A percentile compares a stretch with the other conserved stretches of the same genome.
Conservation (phyloP, 1,284 basidiomycete genomes). For the Cryptococcus hybrid region DNA sequence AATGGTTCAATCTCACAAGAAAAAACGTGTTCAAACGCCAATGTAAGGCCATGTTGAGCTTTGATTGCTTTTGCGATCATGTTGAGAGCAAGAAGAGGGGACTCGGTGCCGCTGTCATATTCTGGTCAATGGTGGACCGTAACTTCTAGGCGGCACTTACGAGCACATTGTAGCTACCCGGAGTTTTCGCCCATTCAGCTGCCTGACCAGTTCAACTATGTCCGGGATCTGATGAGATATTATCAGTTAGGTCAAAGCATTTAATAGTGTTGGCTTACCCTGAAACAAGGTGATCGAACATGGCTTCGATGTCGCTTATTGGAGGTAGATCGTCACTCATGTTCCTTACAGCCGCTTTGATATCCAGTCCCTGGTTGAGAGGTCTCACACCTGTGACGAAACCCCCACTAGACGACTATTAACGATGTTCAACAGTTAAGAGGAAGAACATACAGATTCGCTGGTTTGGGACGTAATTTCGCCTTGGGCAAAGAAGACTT, state of each 20-base stretch:
- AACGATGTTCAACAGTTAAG: background rate
- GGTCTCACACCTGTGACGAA: constrained; percentile 33
- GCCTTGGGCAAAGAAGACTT: constrained; percentile 50
- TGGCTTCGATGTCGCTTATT: constrained; percentile 73
- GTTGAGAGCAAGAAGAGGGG: constrained; percentile 83
- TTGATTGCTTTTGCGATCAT: constrained; percentile 72
- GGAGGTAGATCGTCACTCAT: constrained; percentile 60
- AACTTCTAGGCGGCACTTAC: constrained; percentile 24
- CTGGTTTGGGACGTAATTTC: constrained; percentile 27
- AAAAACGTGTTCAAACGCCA: constrained; percentile 88
- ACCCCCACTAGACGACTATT: constrained; percentile 1
- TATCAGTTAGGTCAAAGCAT: background rate
- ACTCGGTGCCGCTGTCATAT: constrained; percentile 77
- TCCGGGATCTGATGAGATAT: constrained; percentile 25
- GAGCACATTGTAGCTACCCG: constrained; percentile 94
- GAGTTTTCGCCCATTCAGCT: constrained; percentile 74
- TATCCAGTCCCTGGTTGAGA: constrained; percentile 18
- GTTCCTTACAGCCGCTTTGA: constrained; percentile 26
- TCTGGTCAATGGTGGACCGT: background rate
- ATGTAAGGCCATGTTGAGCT: constrained; percentile 63
- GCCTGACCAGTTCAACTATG: constrained; percentile 59
- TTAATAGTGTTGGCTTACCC: constrained; percentile 16
- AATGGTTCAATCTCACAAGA: constrained; percentile 98
- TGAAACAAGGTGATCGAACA: constrained; percentile 72
- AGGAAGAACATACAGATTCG: constrained; percentile 32